Evolutionary conservation across 257 asterid species (phyloP), one percentile per base, ranked within the genome.

Genomic region (Marsdenia floribunda): DNA sequence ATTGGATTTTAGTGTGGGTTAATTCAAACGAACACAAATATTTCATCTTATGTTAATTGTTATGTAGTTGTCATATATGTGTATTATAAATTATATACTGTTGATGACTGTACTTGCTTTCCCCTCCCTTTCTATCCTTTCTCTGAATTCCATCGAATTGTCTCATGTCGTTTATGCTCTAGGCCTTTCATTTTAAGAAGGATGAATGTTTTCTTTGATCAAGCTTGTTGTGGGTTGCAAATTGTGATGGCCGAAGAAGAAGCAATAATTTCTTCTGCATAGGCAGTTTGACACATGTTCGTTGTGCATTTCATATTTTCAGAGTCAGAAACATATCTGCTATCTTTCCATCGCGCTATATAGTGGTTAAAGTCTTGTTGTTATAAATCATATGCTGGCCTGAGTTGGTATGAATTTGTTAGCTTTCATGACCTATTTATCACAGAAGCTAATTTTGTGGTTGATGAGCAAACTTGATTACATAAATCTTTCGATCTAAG

Each of bases 1-100:
- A 60, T 72, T 53, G 68, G 46, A 26, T 37, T 68, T 38, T 33
- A 54, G 68, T 68, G 70, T 50, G 47, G 69, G 11, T n/a, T 26
- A 49, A 69, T 61, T 21, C 29, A 29, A 69, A 78, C 46, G 60
- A 52, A 50, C 37, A 52, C 11, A 52, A 68, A 42, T n/a, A 76
- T 59, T 57, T 46, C 24, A 37, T 65, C 57, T 68, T 22, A 47
- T 33, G 61, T 9, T 44, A 68, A 42, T 46, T 73, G 72, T 73
- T 16, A 58, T 57, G 75, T 76, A 22, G 72, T 68, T 6, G 42
- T 13, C 59, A 57, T 16, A 68, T 57, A 70, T 78, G 75, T 78
- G 71, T 68, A 47, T 37, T 65, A 47, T 42, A 33, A 60, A 26
- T 58, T 76, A n/a, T 67, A 46, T 68, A 68, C 33, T 73, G 66